Percentiles rank a stretch among this genome's conserved stretches.
These are phyloP conservation scores for Colletotrichum simmondsii DNA, from an alignment of 2,329 filamentous ascomycete genomes.

Conservation along the genomic window DNA sequence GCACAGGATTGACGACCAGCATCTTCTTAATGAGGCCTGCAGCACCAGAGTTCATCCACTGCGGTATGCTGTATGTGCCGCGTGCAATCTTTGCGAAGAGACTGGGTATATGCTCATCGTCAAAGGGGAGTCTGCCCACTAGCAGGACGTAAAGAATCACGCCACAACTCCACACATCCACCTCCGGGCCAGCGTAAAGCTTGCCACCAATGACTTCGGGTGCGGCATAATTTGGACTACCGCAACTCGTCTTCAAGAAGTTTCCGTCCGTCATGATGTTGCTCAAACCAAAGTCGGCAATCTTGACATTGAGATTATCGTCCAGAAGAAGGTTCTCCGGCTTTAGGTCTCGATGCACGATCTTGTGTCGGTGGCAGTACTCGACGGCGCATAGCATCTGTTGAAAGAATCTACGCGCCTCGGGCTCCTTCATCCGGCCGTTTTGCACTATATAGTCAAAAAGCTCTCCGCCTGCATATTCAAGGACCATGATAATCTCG, in stretches of 20 bases:
- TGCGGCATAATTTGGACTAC: constrained; percentile 97
- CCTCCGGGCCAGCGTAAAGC: constrained; percentile 95
- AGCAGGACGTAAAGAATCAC: constrained; percentile 89
- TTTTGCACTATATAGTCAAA: constrained; percentile 99
- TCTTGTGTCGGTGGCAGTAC: constrained; percentile 98
- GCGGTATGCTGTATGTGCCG: constrained; percentile 91
- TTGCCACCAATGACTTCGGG: constrained; percentile 98
- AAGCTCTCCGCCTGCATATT: constrained; percentile 95
- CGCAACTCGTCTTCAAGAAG: constrained; percentile 98
- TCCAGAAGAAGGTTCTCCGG: constrained; percentile 97
- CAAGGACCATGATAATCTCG: constrained; percentile 99
- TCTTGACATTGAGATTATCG: constrained; percentile 97
- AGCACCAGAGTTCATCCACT: constrained; percentile 89
- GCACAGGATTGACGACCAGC: constrained; percentile 94
- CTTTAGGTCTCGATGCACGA: constrained; percentile 97
- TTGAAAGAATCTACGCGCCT: constrained; percentile 98
- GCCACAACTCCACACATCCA: constrained; percentile 97
- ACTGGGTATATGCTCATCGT: constrained; percentile 97
- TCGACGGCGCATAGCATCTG: constrained; percentile 99
- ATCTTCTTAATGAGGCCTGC: constrained; percentile 87
- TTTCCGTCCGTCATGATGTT: constrained; percentile 99
- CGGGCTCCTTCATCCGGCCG: constrained; percentile 88
- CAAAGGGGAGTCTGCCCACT: constrained; percentile 88
- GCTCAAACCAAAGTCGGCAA: constrained; percentile 97
- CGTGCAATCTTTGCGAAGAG: constrained; percentile 98